Evolutionary conservation across 1,139 yeast genomes (phyloP), one percentile per base, ranked within the genome.

Genomic region (Pichia sp.): DNA sequence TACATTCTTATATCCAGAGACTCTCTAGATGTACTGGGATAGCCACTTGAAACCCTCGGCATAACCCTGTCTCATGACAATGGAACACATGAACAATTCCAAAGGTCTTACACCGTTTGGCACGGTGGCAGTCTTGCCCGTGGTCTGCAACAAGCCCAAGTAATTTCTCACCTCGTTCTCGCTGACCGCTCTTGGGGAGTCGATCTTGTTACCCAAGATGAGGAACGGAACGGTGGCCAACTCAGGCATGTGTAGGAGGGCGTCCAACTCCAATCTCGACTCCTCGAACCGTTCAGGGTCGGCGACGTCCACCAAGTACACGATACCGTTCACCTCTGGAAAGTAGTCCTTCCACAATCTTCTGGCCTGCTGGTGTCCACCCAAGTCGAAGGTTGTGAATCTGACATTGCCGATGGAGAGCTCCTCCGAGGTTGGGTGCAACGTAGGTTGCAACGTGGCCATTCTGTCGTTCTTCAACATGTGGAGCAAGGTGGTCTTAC

Each of bases 331-430:
- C 52, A 93, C 99, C 73, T 93, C 99, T 52, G 99, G 99, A 84
- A 95, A 93, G 72, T 93, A 93, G 70, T 93, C 98, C 70, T 90
- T 91, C 99, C 99, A 93, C 68, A 93, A 83, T 74, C 99, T 89
- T 75, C 99, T 91, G 47, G 99, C 99, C 74, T 91, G 97, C 70
- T 82, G 85, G 76, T 93, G 99, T 43, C 99, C 99, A 71, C 99
- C 99, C 65, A 93, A 79, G 72, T 93, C 99, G 65, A 93, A 93
- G 41, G 99, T 95, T 56, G 99, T 93, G 79, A 93, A 93, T 71
- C 93, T 86, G 59, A 93, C 96, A 61, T 87, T 86, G 60, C 98
- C 99, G 65, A 93, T 93, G 55, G 98, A 95, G 64, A 93, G 80
- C 70, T 93, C 99, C 73, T 93, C 99, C 23, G 97, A 89, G 36